Conservation (phyloP, 441 rosid genomes). For the Gossypium laxum region DNA sequence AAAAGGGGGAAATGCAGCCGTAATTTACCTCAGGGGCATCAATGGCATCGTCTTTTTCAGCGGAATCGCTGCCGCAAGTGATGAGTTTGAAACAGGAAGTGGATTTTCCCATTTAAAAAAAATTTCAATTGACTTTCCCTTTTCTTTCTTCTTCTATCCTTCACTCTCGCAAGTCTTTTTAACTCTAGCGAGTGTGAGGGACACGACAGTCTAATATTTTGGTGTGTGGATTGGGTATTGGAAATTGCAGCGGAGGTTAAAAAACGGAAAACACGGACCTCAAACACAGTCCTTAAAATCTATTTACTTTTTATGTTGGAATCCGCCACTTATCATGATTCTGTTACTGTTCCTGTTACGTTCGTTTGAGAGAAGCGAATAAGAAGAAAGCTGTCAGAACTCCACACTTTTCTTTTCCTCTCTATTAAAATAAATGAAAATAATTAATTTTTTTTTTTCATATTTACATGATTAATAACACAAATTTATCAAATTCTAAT, state of each 20-base stretch:
- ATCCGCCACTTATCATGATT: conserved; percentile 38
- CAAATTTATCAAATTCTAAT: too few relatives aligned
- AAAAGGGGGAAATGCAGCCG: neutral
- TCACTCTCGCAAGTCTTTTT: neutral
- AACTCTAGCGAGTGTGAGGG: neutral
- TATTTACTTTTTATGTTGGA: conserved; percentile 27
- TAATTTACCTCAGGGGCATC: conserved; percentile 44
- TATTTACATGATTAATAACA: too few relatives aligned
- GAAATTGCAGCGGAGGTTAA: conserved; percentile 38
- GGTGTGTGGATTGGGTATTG: conserved; percentile 44
- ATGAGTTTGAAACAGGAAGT: conserved; percentile 75
- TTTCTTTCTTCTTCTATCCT: conserved; percentile 9
- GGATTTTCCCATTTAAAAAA: conserved; percentile 65
- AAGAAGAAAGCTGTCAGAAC: conserved; percentile 33
- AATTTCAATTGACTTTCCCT: neutral
- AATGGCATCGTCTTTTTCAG: conserved; percentile 32
- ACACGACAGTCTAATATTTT: conserved; percentile 22
- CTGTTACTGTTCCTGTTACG: conserved; percentile 3
- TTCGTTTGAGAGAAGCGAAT: conserved; percentile 20
- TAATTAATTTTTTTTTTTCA: too few relatives aligned
- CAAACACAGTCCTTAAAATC: conserved; percentile 33
- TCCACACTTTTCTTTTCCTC: neutral
- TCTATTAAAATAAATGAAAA: too few relatives aligned
- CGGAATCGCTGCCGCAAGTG: conserved; percentile 58
- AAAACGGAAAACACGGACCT: conserved; percentile 34